phyloP scores from a whole-genome alignment of 2,329 filamentous ascomycete genomes.

The Aspergillus fijiensis region DNA sequence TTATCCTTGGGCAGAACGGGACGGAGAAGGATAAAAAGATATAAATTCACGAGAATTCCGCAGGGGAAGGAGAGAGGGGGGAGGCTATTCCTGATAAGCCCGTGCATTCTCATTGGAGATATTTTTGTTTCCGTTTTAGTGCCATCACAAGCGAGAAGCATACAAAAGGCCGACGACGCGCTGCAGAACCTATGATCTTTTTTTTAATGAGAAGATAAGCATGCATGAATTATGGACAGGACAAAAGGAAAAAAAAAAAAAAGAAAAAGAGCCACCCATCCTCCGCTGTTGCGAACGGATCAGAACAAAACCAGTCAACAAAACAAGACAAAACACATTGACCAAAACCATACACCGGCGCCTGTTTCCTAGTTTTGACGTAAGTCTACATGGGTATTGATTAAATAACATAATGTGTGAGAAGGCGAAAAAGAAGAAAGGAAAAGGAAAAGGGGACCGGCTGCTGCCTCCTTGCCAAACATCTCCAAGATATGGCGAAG shows the following conservation, averaged over 20 bases:
- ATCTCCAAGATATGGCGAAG: neutral
- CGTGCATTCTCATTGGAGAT: constrained; percentile 14
- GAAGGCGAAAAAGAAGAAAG: neutral
- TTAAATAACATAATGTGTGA: neutral
- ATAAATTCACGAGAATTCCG: too few relatives aligned
- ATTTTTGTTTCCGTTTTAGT: neutral
- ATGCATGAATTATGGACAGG: neutral
- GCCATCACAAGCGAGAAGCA: neutral
- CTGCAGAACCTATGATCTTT: neutral
- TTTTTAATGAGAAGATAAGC: neutral
- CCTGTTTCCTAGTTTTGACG: neutral
- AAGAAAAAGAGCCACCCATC: too few relatives aligned
- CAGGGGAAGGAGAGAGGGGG: neutral
- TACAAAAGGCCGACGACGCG: neutral
- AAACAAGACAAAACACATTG: neutral
- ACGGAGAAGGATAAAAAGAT: too few relatives aligned
- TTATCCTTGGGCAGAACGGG: too few relatives aligned
- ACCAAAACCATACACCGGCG: neutral
- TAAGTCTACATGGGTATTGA: neutral
- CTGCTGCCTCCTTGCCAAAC: neutral
- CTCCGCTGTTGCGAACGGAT: too few relatives aligned
- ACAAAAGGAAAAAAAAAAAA: neutral
- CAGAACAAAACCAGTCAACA: neutral
- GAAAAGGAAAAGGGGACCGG: neutral
- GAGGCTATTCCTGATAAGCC: constrained; percentile 7